Evolutionary conservation across 352 stramenopile genomes (phyloP).

Genomic region (Peronospora belbahrii): DNA sequence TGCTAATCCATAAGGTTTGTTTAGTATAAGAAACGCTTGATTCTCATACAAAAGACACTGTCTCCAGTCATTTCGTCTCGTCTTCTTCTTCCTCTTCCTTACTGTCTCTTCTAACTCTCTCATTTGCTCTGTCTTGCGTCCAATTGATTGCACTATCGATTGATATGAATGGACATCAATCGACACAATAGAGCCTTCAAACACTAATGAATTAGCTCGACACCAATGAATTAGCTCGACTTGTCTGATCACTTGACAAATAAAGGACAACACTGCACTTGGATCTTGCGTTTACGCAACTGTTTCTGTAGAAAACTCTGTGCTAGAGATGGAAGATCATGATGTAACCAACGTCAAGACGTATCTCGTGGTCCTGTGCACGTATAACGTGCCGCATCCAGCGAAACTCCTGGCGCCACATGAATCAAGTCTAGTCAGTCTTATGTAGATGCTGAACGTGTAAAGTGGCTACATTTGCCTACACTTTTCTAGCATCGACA

Average conservation of each 20-base stretch:
- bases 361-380: conserved; percentile 45
- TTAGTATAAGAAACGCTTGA: conserved; percentile 50
- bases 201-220: conserved; percentile 31
- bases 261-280: conserved; percentile 18
- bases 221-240: conserved; percentile 28
- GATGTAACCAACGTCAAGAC: conserved; percentile 60
- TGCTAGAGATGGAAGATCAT: conserved; percentile 40
- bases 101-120: background rate
- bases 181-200: conserved; percentile 32
- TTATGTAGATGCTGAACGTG: too few relatives aligned
- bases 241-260: background rate
- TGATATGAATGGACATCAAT: conserved; percentile 49
- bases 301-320: conserved; percentile 59
- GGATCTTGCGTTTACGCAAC: conserved; percentile 64
- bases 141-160: conserved; percentile 17
- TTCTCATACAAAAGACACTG: conserved; percentile 40
- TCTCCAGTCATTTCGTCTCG: conserved; percentile 20
- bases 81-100: conserved; percentile 1
- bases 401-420: conserved; percentile 35
- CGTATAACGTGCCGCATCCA: conserved; percentile 47
- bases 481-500: background rate
- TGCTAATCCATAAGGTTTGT: conserved; percentile 65
- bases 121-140: background rate
- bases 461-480: background rate
- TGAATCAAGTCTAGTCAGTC: background rate